Evolutionary conservation across 345 rosid genomes (phyloP), one percentile per base, ranked within the genome.

Genomic region (Euphorbia peplus): DNA sequence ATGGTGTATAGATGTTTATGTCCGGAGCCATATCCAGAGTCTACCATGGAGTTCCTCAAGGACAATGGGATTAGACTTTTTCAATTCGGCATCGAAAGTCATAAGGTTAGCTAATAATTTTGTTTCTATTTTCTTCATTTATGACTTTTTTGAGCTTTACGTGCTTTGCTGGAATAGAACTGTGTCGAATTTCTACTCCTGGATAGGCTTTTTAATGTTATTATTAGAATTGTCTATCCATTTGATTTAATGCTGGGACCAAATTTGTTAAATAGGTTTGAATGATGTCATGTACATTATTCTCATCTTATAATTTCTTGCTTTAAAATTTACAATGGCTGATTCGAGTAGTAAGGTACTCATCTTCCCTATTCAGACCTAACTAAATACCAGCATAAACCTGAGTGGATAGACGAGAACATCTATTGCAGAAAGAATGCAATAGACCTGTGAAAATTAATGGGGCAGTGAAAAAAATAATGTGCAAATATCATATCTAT

Each of bases 11-110:
- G 99, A 82, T 89, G 82, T 70, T 52, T 95, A 76, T 95, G 99
- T 70, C 95, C 99, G 37, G 99, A 95, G 87, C 80, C 87, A 7
- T 95, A 95, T 69, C 89, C 97, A 41, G 97, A 88, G 78, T 74
- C 72, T 75, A 89, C 86, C 73, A 71, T 41, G 76, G 90, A 84
- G 76, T 95, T 91, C 54, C 88, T 91, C 15, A 91, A 88, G 83
- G 83, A 88, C 67, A 87, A 85, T 65, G 95, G 88, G 53, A 87
- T 95, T 79, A 87, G 60, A 85, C 92, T 89, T 60, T 88, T 84
- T 58, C 95, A 95, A 79, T 91, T 91, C 70, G 99, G 89, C 51
- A 95, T 95, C 80, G 92, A 91, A 80, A 84, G 96, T 59, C 77
- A 83, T 44, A 95, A 95, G 97, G 99, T 91, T 29, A 21, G 57